A percentile compares a stretch with the other conserved stretches of the same genome.
phyloP scores from a whole-genome alignment of 2,329 filamentous ascomycete species.

The Xylaria sp. region DNA sequence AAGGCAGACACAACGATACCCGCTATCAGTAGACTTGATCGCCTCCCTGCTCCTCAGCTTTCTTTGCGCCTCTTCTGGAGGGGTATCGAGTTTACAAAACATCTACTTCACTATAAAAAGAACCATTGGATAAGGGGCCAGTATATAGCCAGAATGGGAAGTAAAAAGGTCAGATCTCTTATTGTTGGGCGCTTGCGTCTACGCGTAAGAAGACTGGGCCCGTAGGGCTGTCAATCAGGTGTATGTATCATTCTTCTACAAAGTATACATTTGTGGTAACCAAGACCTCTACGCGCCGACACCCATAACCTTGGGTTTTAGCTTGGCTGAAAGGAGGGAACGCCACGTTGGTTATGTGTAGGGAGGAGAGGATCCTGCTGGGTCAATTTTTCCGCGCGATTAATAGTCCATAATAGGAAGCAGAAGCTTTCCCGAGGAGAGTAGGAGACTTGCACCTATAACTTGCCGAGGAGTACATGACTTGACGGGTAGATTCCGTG shows the following conservation, averaged over 20 bases:
- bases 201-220: not conserved
- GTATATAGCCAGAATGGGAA: not conserved
- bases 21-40: not conserved
- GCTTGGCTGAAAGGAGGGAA: not conserved
- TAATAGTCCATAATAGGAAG: not conserved
- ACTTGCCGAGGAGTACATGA: not conserved
- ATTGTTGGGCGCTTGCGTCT: constrained; percentile 15
- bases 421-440: not conserved
- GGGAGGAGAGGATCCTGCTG: not conserved
- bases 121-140: not conserved
- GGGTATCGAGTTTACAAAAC: not conserved
- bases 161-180: not conserved
- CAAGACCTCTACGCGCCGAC: not conserved
- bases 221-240: constrained; percentile 20
- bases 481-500: not conserved
- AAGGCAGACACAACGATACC: not conserved
- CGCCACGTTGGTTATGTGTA: not conserved
- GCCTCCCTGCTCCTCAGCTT: not conserved
- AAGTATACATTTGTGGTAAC: not conserved
- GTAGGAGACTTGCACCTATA: not conserved
- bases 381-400: not conserved
- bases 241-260: not conserved
- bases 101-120: not conserved
- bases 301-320: not conserved
- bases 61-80: not conserved